These are phyloP conservation scores for Russula virescens DNA, from an alignment of 768 basidiomycete species.

Conservation along the genomic window DNA sequence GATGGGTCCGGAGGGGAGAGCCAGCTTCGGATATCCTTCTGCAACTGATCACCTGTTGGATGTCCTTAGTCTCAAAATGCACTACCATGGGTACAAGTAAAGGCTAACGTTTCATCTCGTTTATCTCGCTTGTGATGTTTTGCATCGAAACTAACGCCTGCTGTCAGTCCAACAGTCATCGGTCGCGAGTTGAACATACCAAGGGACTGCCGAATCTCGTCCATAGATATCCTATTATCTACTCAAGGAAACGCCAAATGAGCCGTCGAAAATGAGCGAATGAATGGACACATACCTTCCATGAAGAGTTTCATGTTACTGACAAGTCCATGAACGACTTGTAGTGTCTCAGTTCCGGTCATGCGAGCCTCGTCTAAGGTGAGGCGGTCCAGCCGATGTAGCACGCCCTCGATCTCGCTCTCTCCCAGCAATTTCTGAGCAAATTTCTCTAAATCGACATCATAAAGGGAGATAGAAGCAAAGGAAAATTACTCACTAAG, in stretches of 20 bases:
- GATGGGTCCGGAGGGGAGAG: conserved; percentile 1
- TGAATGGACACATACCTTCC: not conserved
- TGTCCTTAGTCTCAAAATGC: not conserved
- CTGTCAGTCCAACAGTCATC: too few species aligned
- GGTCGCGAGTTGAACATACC: not conserved
- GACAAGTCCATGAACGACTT: not conserved
- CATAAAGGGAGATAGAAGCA: too few species aligned
- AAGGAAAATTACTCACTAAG: not conserved
- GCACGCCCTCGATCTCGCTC: not conserved
- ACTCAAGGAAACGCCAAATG: not conserved
- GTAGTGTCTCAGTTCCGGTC: not conserved
- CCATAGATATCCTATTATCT: not conserved
- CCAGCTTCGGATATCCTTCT: not conserved
- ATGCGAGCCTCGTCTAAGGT: not conserved
- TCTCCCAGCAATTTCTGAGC: not conserved
- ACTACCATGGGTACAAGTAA: not conserved
- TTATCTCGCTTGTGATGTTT: not conserved
- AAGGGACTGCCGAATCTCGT: not conserved
- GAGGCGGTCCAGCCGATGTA: not conserved
- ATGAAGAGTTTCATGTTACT: not conserved
- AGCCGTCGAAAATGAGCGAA: not conserved
- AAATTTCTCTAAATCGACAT: not conserved
- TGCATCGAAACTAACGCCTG: not conserved
- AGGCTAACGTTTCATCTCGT: not conserved
- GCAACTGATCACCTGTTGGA: not conserved